Percentiles rank a stretch among this genome's conserved stretches.
These are phyloP conservation scores for Paecilomyces dactylethromorphus DNA, from an alignment of 2,329 filamentous ascomycete genomes.

Conservation along the genomic window DNA sequence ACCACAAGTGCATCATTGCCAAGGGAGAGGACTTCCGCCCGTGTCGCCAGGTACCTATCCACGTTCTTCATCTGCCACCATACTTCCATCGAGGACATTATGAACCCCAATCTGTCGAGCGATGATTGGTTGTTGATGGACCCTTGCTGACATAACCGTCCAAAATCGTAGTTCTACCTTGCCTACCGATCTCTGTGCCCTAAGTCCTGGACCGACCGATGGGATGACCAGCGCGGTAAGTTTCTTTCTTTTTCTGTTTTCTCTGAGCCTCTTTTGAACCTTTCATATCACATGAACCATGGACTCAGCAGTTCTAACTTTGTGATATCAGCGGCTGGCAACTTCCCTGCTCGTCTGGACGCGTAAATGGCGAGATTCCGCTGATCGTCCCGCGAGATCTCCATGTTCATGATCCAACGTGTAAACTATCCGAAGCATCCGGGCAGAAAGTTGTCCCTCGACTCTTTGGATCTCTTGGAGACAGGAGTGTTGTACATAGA, in stretches of 20 bases:
- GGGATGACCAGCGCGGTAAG: slow-evolving; percentile 95
- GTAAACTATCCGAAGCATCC: slow-evolving; percentile 32
- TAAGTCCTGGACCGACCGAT: slow-evolving; percentile 84
- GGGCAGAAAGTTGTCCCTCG: slow-evolving; percentile 18
- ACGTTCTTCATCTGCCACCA: background rate
- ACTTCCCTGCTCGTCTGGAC: slow-evolving; percentile 48
- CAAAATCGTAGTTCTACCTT: slow-evolving; percentile 60
- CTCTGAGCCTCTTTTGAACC: background rate
- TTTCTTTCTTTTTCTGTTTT: slow-evolving; percentile 12
- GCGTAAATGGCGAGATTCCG: slow-evolving; percentile 28
- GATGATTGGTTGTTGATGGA: background rate
- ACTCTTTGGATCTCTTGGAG: slow-evolving; percentile 12
- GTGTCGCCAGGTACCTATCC: slow-evolving; percentile 73
- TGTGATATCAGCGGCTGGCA: slow-evolving; percentile 44
- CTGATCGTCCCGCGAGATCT: slow-evolving; percentile 22
- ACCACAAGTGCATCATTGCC: slow-evolving; percentile 98
- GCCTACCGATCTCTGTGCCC: slow-evolving; percentile 98
- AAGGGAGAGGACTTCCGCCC: slow-evolving; percentile 98
- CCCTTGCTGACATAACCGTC: background rate
- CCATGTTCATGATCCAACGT: slow-evolving; percentile 28
- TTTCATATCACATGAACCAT: background rate
- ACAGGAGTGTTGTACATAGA: slow-evolving; percentile 26
- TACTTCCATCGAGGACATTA: background rate
- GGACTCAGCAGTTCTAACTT: slow-evolving; percentile 5
- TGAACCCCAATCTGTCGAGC: background rate